phyloP scores from a whole-genome alignment of 208 protist genomes.

The Leishmania arabica region DNA sequence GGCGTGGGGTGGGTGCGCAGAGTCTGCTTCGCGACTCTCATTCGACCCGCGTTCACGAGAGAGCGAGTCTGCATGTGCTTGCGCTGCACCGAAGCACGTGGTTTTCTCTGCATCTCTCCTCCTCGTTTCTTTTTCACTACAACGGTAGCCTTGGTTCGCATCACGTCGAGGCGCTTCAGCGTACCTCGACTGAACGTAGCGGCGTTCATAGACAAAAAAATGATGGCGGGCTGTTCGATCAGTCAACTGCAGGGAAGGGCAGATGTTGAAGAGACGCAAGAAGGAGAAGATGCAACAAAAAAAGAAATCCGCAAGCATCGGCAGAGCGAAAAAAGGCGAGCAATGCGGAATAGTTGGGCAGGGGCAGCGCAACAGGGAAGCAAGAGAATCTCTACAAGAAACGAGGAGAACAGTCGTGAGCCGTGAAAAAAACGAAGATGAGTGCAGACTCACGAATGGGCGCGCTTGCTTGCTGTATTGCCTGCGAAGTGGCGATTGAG shows the following conservation, averaged over 20 bases:
- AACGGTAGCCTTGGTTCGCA: background rate
- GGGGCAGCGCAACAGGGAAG: background rate
- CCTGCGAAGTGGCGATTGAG: background rate
- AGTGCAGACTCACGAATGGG: background rate
- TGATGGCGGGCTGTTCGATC: background rate
- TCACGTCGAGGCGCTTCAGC: background rate
- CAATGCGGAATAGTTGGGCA: background rate
- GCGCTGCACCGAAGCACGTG: background rate
- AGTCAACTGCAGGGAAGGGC: background rate
- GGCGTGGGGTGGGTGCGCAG: background rate
- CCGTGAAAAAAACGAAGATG: background rate
- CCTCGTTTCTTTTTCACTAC: background rate
- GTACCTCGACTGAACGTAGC: background rate
- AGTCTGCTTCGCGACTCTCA: background rate
- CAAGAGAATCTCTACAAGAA: background rate
- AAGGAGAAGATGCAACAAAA: background rate
- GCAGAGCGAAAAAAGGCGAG: background rate
- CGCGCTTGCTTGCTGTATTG: background rate
- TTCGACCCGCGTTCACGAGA: background rate
- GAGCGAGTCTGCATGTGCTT: background rate
- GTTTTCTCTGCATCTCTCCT: background rate
- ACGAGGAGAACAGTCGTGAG: background rate
- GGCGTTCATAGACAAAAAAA: background rate
- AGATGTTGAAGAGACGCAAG: background rate
- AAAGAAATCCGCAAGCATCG: background rate